These are phyloP conservation scores for Eucalyptus cloeziana DNA, from an alignment of 345 rosid species.

Conservation along the genomic window DNA sequence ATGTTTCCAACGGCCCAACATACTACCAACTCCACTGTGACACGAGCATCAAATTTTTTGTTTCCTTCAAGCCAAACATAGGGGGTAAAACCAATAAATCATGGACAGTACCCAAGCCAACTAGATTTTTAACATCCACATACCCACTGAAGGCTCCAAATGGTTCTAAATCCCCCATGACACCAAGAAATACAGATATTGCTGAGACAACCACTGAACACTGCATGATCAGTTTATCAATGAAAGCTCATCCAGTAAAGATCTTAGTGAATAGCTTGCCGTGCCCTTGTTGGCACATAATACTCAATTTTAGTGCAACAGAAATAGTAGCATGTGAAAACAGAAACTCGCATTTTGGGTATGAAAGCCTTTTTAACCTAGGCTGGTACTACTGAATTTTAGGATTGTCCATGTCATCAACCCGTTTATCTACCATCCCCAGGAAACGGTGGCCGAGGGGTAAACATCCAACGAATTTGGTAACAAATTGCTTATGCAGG, in stretches of 20 bases:
- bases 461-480: background rate
- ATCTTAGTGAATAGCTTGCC: background rate
- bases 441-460: background rate
- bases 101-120: background rate
- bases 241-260: background rate
- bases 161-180: background rate
- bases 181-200: background rate
- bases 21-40: background rate
- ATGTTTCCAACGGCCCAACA: background rate
- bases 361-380: background rate
- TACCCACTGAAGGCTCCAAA: background rate
- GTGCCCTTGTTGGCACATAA: background rate
- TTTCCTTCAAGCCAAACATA: background rate
- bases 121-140: background rate
- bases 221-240: background rate
- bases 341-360: background rate
- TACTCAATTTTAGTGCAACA: background rate
- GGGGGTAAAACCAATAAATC: background rate
- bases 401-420: background rate
- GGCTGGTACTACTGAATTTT: background rate
- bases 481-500: background rate
- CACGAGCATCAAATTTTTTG: background rate
- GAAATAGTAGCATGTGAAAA: background rate
- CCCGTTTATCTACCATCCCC: background rate
- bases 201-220: background rate